Base-by-base conservation (phyloP, 139 green algal genomes). In the Desmodesmus armatus region DNA sequence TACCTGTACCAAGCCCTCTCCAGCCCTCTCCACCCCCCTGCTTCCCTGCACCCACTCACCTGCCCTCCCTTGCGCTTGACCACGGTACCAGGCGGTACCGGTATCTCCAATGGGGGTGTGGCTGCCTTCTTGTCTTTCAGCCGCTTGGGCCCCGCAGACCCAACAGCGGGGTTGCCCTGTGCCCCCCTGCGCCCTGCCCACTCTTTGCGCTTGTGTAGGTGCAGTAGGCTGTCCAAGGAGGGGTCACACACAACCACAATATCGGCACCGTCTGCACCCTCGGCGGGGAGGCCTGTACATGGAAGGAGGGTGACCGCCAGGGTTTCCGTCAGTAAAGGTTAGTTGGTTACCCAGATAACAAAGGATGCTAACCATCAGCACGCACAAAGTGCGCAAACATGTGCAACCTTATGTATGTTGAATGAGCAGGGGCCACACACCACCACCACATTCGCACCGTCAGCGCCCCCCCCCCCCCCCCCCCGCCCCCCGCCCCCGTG, bases 41-140 rank as follows among this genome's bases (percentile, higher is more conserved):
- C 47, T 15, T 58, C 47, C 47, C 17, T 11, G 13, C 58, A 19
- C n/a, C 25, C 23, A 67, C 33, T 29, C 35, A 85, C 83, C 47
- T 80, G 76, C 11, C 92, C 92, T 13, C 86, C 84, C 83, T 92
- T 94, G 5, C 91, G 84, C 89, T 94, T 95, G 23, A 97, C 89
- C 33, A 96, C 93, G 13, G 94, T 97, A 29, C 93, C 93, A 25
- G 88, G 90, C 5, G 93, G 93, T 39, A 96, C 93, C 15, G 89
- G 87, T 27, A 96, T 88, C 58, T 89, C 65, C 37, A 95, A 82
- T 3, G 91, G 73, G 0, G 86, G 69, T 7, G 92, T 93, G 11
- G n/a, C 47, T 19, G 74, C 80, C 72, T 93, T 92, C 53, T 84
- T 86, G 4, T 89, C 85, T 37, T 87, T 49, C 23, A 67, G 1